phyloP scores from a whole-genome alignment of 345 rosid genomes.

The Psidium friedrichsthalianum region DNA sequence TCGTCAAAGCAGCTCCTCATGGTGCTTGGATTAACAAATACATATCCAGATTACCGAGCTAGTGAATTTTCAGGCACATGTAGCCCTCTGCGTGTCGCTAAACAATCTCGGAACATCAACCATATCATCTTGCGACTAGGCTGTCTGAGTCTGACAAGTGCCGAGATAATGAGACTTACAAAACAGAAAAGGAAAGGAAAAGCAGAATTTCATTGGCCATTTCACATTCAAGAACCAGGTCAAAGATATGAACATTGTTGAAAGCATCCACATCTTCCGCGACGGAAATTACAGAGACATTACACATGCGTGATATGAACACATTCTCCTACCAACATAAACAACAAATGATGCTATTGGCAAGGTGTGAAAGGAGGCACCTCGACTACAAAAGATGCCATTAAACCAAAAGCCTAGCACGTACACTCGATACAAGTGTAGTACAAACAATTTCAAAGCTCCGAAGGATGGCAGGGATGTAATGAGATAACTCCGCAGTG shows the following conservation, averaged over 20 bases:
- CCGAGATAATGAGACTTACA: neutral
- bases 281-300: neutral
- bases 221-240: neutral
- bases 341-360: neutral
- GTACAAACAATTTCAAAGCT: slow-evolving; percentile 33
- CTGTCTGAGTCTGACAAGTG: neutral
- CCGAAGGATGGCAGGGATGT: slow-evolving; percentile 98
- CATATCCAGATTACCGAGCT: neutral
- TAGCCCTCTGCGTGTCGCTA: neutral
- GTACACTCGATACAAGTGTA: neutral
- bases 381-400: neutral
- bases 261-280: neutral
- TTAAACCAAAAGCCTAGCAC: neutral
- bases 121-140: neutral
- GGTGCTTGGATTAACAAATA: neutral
- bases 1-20: neutral
- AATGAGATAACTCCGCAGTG: slow-evolving; percentile 91
- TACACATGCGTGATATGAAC: neutral
- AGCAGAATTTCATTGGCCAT: neutral
- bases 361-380: neutral
- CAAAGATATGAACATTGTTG: neutral
- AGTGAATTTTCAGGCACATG: neutral
- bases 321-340: neutral
- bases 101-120: neutral
- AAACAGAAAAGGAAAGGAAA: neutral